These are phyloP conservation scores for Trichoderma afroharzianum DNA, from an alignment of 2,329 filamentous ascomycete genomes.

Conservation along the genomic window DNA sequence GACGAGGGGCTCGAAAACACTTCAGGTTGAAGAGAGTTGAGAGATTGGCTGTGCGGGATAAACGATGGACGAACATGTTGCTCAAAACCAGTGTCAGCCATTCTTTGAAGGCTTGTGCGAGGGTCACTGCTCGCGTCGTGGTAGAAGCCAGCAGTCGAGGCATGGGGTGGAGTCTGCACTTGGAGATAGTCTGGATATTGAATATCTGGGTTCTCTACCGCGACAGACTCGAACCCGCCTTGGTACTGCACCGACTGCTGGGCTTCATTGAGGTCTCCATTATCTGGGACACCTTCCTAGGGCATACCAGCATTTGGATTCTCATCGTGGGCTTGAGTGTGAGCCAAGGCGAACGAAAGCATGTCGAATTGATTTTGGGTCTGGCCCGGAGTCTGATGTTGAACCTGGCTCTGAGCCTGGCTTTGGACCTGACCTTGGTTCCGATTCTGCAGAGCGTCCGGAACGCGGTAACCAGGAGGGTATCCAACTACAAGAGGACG, in stretches of 20 bases:
- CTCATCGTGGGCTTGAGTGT: constrained; percentile 12
- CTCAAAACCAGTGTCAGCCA: background rate
- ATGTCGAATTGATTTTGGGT: background rate
- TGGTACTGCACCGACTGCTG: background rate
- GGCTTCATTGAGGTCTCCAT: background rate
- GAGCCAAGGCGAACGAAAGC: constrained; percentile 7
- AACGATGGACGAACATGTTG: background rate
- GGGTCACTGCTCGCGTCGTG: background rate
- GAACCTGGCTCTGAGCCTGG: background rate
- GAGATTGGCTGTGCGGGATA: constrained; percentile 21
- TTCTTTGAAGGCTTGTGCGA: background rate
- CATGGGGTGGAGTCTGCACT: background rate
- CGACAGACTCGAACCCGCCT: background rate
- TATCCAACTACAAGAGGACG: background rate
- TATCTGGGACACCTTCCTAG: constrained; percentile 20
- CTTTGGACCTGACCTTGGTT: background rate
- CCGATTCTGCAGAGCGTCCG: background rate
- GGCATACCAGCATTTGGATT: constrained; percentile 9
- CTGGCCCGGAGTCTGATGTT: background rate
- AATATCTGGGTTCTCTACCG: background rate
- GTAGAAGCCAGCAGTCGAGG: background rate
- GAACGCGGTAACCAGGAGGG: background rate
- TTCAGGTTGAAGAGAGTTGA: constrained; percentile 11
- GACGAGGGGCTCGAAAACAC: background rate
- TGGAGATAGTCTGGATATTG: background rate